Conservation (phyloP, 352 stramenopile genomes). For the Pythium monospermum region DNA sequence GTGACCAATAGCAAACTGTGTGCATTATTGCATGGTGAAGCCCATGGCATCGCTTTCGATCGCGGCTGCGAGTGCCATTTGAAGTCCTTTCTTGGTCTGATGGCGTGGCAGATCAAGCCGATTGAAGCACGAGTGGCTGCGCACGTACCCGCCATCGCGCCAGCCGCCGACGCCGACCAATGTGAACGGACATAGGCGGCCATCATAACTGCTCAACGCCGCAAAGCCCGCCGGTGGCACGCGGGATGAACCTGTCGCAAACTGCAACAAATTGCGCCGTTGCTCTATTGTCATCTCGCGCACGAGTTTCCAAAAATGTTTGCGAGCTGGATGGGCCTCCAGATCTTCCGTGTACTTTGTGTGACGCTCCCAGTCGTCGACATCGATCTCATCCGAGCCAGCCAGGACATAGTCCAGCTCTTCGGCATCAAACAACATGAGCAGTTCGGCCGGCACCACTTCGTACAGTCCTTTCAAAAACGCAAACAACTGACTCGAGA, state of each 20-base stretch:
- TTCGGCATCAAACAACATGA: conserved; percentile 93
- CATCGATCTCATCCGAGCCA: conserved; percentile 87
- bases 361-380: conserved; percentile 87
- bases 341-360: conserved; percentile 28
- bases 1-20: background rate
- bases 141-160: conserved; percentile 8
- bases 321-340: background rate
- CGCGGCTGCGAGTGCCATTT: conserved; percentile 8
- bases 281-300: conserved; percentile 31
- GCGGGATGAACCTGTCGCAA: conserved; percentile 30
- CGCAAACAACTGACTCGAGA: conserved; percentile 61
- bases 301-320: conserved; percentile 40
- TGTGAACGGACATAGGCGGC: conserved; percentile 25
- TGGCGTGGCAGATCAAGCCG: conserved; percentile 11
- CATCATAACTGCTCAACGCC: conserved; percentile 25
- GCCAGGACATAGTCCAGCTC: conserved; percentile 92
- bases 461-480: conserved; percentile 91
- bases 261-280: conserved; percentile 30
- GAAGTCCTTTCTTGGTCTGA: conserved; percentile 8
- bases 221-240: conserved; percentile 26
- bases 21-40: conserved; percentile 12
- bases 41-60: conserved; percentile 13
- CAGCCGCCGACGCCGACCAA: conserved; percentile 1
- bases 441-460: conserved; percentile 82
- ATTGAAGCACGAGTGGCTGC: conserved; percentile 19